A percentile compares a stretch with the other conserved stretches of the same genome.
Conservation (phyloP, 2,329 filamentous ascomycete species). For the Pleurostoma richardsiae region DNA sequence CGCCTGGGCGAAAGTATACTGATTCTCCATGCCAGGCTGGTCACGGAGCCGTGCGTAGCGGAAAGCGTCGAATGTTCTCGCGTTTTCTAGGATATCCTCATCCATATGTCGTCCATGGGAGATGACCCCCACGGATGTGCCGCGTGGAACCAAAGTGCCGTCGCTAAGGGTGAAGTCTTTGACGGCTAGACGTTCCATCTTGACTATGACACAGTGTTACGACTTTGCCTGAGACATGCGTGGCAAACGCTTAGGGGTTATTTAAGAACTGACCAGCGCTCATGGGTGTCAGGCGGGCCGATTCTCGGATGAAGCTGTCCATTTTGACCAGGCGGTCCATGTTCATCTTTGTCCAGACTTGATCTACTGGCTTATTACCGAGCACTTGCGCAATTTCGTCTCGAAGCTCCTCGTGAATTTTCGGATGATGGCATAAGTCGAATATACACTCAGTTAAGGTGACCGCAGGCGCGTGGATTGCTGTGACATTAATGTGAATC, state of each 20-base stretch:
- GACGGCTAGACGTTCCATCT: slow-evolving; percentile 2
- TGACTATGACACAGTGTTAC: neutral
- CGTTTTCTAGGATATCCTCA: slow-evolving; percentile 25
- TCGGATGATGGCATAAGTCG: neutral
- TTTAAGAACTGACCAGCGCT: neutral
- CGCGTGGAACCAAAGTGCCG: slow-evolving; percentile 1
- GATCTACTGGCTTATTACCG: neutral
- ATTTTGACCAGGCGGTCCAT: slow-evolving; percentile 1
- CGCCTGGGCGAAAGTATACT: slow-evolving; percentile 29
- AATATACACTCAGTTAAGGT: neutral
- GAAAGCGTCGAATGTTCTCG: slow-evolving; percentile 30
- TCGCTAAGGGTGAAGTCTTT: neutral
- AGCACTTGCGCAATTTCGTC: neutral
- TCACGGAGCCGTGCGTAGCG: slow-evolving; percentile 30
- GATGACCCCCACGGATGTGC: neutral
- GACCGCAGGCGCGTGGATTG: neutral
- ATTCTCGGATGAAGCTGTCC: slow-evolving; percentile 21
- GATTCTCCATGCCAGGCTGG: slow-evolving; percentile 19
- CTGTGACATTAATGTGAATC: neutral
- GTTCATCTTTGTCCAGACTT: neutral
- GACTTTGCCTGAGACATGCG: neutral
- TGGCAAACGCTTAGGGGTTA: neutral
- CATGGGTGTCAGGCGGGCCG: slow-evolving; percentile 12
- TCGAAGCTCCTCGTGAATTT: neutral
- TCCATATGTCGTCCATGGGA: slow-evolving; percentile 17